Base-by-base conservation (phyloP, 78 protist genomes). In the Diacronema lutheri region DNA sequence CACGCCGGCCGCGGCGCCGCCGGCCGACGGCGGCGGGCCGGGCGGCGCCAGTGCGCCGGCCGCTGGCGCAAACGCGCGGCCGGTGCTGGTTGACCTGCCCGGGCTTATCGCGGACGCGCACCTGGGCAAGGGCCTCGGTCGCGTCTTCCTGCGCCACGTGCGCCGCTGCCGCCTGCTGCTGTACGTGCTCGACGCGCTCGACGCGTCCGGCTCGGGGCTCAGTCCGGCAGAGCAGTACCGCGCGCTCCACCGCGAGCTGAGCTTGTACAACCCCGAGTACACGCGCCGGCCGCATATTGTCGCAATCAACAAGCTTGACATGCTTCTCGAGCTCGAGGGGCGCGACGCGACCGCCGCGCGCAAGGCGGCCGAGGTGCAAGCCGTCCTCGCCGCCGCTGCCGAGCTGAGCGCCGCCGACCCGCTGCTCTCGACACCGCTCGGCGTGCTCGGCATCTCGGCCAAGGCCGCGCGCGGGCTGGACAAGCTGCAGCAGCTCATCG, bases 31-130 rank as follows among this genome's bases (percentile, higher is more conserved):
- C 61, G 26, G 20, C n/a, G n/a, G n/a, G n/a, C n/a, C 57, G 23
- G n/a, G 69, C 69, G 37, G 37, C 69, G 13, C 25, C 40, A 26
- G 35, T 21, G 65, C 6, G 33, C 29, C 29, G 10, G 20, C 10
- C 26, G 65, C 29, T 12, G 44, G 26, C 44, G 25, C 41, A 35
- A 9, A 3, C 35, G 46, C 19, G 16, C 26, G 50, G 33, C 20
- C 58, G 26, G 23, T 72, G 57, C 61, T 83, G 20, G 95, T 92
- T 29, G 95, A 93, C 83, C 78, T 93, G 33, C 95, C 95, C 0
- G 95, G 95, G n/a, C 88, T 93, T 14, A 37, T 93, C 4, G 91
- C 88, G 82, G 95, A 90, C 55, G 95, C 95, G 19, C 93, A 90
- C 61, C 76, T 66, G 35, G 83, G 88, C 77, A 60, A 83, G 14